Evolutionary conservation across 2,329 filamentous ascomycete species (phyloP).

Genomic region (Fusarium lyarnte): DNA sequence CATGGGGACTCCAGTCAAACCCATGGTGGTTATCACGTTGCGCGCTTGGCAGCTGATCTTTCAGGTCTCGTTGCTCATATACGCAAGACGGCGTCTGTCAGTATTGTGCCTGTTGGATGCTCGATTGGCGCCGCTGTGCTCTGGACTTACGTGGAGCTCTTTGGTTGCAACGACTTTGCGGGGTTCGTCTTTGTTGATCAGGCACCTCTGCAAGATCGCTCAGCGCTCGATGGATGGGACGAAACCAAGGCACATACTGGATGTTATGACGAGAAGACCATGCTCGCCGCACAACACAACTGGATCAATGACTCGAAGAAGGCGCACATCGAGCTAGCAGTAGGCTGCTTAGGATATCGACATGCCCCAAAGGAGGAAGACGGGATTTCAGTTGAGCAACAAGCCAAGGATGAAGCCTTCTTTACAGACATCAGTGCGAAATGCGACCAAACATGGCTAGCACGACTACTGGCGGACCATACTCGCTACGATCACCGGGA

Average conservation of each 20-base stretch:
- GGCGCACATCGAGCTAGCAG: conserved; percentile 39
- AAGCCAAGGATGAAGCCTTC: conserved; percentile 37
- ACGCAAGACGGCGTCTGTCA: conserved; percentile 27
- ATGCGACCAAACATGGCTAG: conserved; percentile 41
- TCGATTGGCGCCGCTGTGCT: conserved; percentile 43
- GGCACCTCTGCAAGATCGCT: conserved; percentile 42
- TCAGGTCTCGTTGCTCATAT: conserved; percentile 32
- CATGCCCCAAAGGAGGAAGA: conserved; percentile 37
- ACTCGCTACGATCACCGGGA: conserved; percentile 43
- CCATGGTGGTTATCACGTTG: conserved; percentile 41
- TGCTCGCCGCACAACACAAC: conserved; percentile 35
- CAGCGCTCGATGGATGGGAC: conserved; percentile 38
- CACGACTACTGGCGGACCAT: conserved; percentile 41
- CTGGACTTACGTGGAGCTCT: conserved; percentile 43
- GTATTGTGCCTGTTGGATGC: conserved; percentile 40
- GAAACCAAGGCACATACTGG: conserved; percentile 37
- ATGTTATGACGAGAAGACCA: conserved; percentile 41
- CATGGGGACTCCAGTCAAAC: conserved; percentile 39
- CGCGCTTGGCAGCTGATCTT: conserved; percentile 39
- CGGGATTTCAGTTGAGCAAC: conserved; percentile 33
- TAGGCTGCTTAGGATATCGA: conserved; percentile 40
- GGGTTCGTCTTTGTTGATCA: conserved; percentile 44
- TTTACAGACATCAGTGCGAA: conserved; percentile 41
- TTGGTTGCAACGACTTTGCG: conserved; percentile 39
- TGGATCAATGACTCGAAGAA: conserved; percentile 38